Conservation (phyloP, 1,139 yeast genomes). For the Pneumocystis oryctolagi region DNA sequence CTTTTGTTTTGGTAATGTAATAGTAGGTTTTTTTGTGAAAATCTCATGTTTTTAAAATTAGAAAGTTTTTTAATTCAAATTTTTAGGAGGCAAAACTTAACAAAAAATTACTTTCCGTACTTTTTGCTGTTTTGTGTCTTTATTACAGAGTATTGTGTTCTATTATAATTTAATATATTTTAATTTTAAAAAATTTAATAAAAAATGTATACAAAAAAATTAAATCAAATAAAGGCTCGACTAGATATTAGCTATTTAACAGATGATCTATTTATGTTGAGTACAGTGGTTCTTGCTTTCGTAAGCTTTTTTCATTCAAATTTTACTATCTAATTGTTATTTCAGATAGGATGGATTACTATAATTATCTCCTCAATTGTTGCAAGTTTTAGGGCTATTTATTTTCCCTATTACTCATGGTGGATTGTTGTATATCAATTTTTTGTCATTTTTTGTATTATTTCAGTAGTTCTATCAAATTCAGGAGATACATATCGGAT, state of each 20-base stretch:
- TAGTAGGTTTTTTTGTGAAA: neutral
- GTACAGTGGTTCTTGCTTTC: slow-evolving; percentile 14
- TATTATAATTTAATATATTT: neutral
- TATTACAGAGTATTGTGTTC: neutral
- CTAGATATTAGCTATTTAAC: slow-evolving; percentile 16
- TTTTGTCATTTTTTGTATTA: slow-evolving; percentile 39
- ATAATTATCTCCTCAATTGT: slow-evolving; percentile 82
- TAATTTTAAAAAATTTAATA: neutral
- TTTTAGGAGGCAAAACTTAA: too few species aligned
- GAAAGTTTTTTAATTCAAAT: too few species aligned
- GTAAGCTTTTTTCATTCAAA: slow-evolving; percentile 7
- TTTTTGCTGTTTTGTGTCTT: neutral
- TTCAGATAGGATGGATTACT: slow-evolving; percentile 49
- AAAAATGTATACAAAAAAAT: neutral
- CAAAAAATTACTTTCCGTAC: too few species aligned
- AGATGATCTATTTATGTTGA: slow-evolving; percentile 29
- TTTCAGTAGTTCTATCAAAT: slow-evolving; percentile 50
- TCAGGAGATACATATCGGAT: slow-evolving; percentile 57
- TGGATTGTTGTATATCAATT: slow-evolving; percentile 85
- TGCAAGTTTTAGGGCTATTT: slow-evolving; percentile 26
- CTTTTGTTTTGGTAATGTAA: neutral
- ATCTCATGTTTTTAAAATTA: neutral
- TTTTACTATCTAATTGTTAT: neutral
- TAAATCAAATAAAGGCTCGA: neutral
- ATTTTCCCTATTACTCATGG: slow-evolving; percentile 73